phyloP scores from a whole-genome alignment of 768 basidiomycete species.

The Termitomyces sp. region DNA sequence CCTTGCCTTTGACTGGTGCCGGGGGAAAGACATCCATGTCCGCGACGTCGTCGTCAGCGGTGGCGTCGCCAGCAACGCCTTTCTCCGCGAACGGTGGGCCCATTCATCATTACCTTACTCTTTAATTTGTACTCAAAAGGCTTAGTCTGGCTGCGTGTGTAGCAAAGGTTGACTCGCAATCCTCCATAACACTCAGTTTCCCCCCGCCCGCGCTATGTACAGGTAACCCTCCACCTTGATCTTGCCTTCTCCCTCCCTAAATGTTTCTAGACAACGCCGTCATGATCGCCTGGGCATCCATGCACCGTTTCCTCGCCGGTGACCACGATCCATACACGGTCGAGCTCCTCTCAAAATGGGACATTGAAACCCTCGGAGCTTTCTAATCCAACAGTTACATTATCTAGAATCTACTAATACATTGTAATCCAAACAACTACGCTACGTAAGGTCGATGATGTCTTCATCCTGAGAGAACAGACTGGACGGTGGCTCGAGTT shows the following conservation, averaged over 20 bases:
- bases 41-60: constrained; percentile 77
- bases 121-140: neutral
- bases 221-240: constrained; percentile 33
- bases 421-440: neutral
- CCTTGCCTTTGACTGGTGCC: constrained; percentile 44
- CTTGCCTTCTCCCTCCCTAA: neutral
- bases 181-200: constrained; percentile 47
- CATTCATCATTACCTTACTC: neutral
- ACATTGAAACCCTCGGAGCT: constrained; percentile 51
- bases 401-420: neutral
- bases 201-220: constrained; percentile 83
- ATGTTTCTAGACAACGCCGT: constrained; percentile 94
- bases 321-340: constrained; percentile 61
- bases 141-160: constrained; percentile 25
- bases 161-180: constrained; percentile 15
- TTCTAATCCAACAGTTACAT: neutral
- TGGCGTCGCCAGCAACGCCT: constrained; percentile 86
- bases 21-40: constrained; percentile 34
- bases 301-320: constrained; percentile 65
- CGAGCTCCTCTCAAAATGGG: constrained; percentile 69
- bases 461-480: constrained; percentile 5
- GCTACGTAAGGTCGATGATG: constrained; percentile 5
- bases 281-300: constrained; percentile 94
- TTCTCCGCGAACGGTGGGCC: constrained; percentile 57
- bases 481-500: constrained; percentile 3